Base-by-base conservation (phyloP, 345 rosid species). In the Hibiscus trionum region DNA sequence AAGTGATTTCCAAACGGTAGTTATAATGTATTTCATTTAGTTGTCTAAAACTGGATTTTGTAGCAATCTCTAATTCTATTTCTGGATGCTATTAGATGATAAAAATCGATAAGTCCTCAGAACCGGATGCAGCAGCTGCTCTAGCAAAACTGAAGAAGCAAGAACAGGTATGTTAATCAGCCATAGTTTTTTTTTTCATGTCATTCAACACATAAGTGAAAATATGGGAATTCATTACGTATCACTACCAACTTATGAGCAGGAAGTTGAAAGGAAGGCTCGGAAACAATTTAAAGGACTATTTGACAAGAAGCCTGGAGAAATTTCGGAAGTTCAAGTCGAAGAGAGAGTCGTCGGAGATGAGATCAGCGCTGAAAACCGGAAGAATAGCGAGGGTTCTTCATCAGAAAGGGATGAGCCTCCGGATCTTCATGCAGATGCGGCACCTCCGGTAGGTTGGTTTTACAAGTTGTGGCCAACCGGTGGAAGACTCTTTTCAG, bases 281-380 rank as follows among this genome's bases (percentile, higher is more conserved):
- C 82, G 90, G 49, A 93, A 87, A 77, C 97, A 93, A 78, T 96
- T 96, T 69, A 88, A 93, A 80, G 98, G 99, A 42, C 82, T 96
- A 52, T 93, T 96, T 61, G 96, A 96, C 88, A 93, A 93, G 87
- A 96, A 84, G 77, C 99, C 98, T 0, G 97, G 99, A 69, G 97
- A 92, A 80, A 90, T 96, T 72, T 67, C 96, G 1, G 88, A 87
- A 19, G 87, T 57, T 24, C 44, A 80, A 50, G 66, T 52, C 2
- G 83, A 79, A 62, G 81, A 67, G 12, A 50, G 4, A 21, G 79
- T 15, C 4, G 26, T 8, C 9, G 80, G 79, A 63, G 77, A 73
- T 24, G 39, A 73, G 10, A 61, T 70, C n/a, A 42, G 71, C 3
- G 58, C 10, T 4, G 82, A 79, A 76, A 59, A 69, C 29, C 67